Conservation (phyloP, 2,329 filamentous ascomycete species). For the Paracamarosporium sp. region DNA sequence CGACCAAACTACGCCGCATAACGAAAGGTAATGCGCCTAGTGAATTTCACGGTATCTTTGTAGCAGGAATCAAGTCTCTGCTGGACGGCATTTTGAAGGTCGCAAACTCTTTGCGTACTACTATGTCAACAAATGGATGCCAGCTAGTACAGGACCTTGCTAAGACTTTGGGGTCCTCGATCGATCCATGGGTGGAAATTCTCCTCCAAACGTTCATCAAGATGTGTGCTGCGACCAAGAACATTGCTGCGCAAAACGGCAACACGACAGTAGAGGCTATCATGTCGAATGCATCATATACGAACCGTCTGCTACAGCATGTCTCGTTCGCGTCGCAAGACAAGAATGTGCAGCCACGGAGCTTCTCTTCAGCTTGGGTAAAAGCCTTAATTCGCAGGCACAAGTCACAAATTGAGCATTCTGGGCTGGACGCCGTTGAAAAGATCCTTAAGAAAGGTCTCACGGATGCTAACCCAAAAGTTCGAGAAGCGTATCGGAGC, state of each 20-base stretch:
- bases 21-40: conserved; percentile 82
- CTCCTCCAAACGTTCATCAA: conserved; percentile 90
- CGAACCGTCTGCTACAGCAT: conserved; percentile 81
- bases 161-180: conserved; percentile 73
- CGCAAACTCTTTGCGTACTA: conserved; percentile 83
- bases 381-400: conserved; percentile 83
- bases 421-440: conserved; percentile 80
- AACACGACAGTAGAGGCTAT: conserved; percentile 82
- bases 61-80: conserved; percentile 73
- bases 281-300: conserved; percentile 81
- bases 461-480: conserved; percentile 86
- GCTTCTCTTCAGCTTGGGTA: conserved; percentile 82
- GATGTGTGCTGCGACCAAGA: conserved; percentile 87
- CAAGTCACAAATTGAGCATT: conserved; percentile 83
- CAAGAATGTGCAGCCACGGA: conserved; percentile 89
- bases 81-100: conserved; percentile 91
- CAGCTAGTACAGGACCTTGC: conserved; percentile 85
- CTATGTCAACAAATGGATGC: conserved; percentile 86
- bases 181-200: conserved; percentile 90
- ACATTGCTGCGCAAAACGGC: conserved; percentile 85
- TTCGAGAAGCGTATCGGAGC: conserved; percentile 82
- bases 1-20: conserved; percentile 77
- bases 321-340: conserved; percentile 83
- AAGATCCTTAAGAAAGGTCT: conserved; percentile 90
- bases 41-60: conserved; percentile 76